A percentile compares a stretch with the other conserved stretches of the same genome.
These are phyloP conservation scores for Helenozyma baotianmanensis DNA, from an alignment of 805 yeast genomes.

Conservation along the genomic window DNA sequence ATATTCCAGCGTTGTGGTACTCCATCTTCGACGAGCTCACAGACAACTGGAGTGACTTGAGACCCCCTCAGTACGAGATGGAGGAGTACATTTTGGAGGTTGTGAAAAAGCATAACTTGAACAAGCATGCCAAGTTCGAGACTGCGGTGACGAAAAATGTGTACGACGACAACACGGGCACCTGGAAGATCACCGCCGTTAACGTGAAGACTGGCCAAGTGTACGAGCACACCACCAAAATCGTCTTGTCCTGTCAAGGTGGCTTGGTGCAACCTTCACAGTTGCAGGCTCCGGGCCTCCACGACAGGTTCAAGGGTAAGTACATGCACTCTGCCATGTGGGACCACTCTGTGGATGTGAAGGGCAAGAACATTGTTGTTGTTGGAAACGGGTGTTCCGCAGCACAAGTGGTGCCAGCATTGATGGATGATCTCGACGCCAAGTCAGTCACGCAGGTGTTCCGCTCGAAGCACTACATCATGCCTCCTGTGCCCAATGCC, in stretches of 20 bases:
- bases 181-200: conserved; percentile 27
- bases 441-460: conserved; percentile 28
- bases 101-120: conserved; percentile 24
- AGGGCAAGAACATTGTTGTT: conserved; percentile 33
- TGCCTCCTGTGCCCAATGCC: conserved; percentile 33
- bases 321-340: conserved; percentile 41
- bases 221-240: conserved; percentile 25
- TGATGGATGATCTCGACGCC: conserved; percentile 24
- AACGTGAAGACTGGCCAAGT: conserved; percentile 27
- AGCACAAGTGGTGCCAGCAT: conserved; percentile 35
- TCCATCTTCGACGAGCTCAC: conserved; percentile 31
- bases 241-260: conserved; percentile 27
- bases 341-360: conserved; percentile 29
- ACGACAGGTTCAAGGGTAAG: conserved; percentile 30
- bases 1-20: conserved; percentile 41
- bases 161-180: conserved; percentile 21
- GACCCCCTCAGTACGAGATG: conserved; percentile 41
- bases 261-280: conserved; percentile 35
- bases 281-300: conserved; percentile 27
- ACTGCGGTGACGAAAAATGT: conserved; percentile 18
- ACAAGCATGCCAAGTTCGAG: conserved; percentile 18
- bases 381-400: conserved; percentile 43
- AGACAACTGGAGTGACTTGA: conserved; percentile 31
- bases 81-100: conserved; percentile 36
- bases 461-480: conserved; percentile 33